Evolutionary conservation across 139 green algal genomes (phyloP).

Genomic region (Haematococcus sp.): DNA sequence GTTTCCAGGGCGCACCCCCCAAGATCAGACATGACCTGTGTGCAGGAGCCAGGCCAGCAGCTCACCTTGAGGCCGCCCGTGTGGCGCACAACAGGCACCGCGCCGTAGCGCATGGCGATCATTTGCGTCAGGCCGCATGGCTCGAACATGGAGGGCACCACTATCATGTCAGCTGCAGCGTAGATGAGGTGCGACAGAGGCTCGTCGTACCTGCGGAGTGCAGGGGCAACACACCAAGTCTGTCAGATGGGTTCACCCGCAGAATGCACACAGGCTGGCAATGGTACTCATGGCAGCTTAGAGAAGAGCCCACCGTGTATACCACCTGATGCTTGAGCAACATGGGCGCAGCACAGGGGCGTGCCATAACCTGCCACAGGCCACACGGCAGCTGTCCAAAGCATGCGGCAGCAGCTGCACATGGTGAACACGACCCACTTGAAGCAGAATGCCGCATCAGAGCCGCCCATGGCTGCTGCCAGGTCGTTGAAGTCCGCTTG

Average conservation of each 20-base stretch:
- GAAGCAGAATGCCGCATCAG: conserved; percentile 64
- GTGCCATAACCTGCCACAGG: too few relatives aligned
- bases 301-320: neutral
- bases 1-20: too few relatives aligned
- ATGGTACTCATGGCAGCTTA: neutral
- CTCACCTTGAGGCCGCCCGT: conserved; percentile 82
- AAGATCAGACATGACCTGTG: too few relatives aligned
- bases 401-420: too few relatives aligned
- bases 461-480: conserved; percentile 31
- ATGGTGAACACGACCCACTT: too few relatives aligned
- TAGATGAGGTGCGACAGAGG: conserved; percentile 88
- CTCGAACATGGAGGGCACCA: conserved; percentile 97
- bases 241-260: neutral
- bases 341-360: too few relatives aligned
- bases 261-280: neutral
- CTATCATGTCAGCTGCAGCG: conserved; percentile 86
- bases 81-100: conserved; percentile 86
- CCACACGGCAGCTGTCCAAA: too few relatives aligned
- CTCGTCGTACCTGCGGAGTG: too few relatives aligned
- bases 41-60: too few relatives aligned
- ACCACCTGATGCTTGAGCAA: too few relatives aligned
- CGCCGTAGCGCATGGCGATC: conserved; percentile 93
- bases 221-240: neutral
- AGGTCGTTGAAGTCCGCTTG: conserved; percentile 79
- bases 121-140: conserved; percentile 85